Evolutionary conservation across 106 monocot genomes (phyloP), one percentile per base, ranked within the genome.

Genomic region (Apostasia shenzhenica): DNA sequence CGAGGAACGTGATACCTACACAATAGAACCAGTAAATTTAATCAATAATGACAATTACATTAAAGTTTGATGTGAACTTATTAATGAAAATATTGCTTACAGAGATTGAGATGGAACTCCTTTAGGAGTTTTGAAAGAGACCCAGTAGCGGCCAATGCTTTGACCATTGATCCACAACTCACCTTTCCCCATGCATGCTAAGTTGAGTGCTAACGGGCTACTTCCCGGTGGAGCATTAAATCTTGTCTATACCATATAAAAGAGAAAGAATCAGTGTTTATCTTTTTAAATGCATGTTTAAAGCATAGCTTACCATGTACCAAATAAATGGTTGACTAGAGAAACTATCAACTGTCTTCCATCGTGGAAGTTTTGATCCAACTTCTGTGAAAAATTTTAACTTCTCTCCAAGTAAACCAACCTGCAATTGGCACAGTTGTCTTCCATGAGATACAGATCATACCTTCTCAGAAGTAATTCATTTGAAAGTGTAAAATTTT

Each of bases 101-200:
- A 92, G 43, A 59, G 81, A 75, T 71, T 97, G 97, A 77, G 97
- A 84, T 64, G 92, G 77, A 41, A 70, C 70, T 73, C 83, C 87
- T 45, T 70, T 81, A 2, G 86, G 75, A 50, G 81, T 81, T 59
- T 62, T 84, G 40, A 87, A 90, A 6, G 97, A 92, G 44, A 90
- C 85, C 97, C 97, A 99, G 48, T 90, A 99, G 42, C 92, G 80
- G 52, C 97, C 92, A 47, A 92, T 99, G 75, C 76, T 89, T 74
- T 87, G 71, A 54, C 97, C 97, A 68, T 99, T 99, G 50, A 99
- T 62, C 89, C 90, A 99, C 1, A 71, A 83, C 62, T 90, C 87
- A 10, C 97, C 97, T 78, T 99, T 99, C 1, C 92, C 81, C 97
- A 99, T 99, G 65, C 87, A 81, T 7, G 43, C 45, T 45, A 99